Evolutionary conservation across 2,329 filamentous ascomycete species (phyloP).

Genomic region (Aureobasidium uvarum): DNA sequence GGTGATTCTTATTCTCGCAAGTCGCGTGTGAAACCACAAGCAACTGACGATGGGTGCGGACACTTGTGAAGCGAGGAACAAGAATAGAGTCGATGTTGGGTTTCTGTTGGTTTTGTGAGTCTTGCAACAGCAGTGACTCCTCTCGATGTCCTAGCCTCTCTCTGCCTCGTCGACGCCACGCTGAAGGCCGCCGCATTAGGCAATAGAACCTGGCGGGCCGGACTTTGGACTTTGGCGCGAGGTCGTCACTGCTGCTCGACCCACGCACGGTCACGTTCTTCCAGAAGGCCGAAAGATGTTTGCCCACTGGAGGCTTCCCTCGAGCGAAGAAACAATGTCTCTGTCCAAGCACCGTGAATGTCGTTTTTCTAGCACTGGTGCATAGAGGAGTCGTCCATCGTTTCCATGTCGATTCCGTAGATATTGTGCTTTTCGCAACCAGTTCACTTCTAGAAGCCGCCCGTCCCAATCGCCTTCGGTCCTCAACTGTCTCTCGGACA

Average conservation of each 20-base stretch:
- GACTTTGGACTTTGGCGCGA: constrained; percentile 2
- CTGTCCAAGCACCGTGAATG: constrained; percentile 1
- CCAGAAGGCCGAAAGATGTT: constrained; percentile 25
- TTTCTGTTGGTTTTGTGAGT: background rate
- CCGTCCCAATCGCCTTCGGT: constrained; percentile 8
- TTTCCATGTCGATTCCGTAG: constrained; percentile 17
- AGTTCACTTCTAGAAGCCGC: background rate
- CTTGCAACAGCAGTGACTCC: background rate
- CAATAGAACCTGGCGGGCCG: constrained; percentile 6
- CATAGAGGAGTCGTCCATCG: constrained; percentile 6
- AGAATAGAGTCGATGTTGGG: background rate
- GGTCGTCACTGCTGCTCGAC: constrained; percentile 5
- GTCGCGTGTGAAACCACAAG: constrained; percentile 7
- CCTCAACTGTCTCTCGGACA: constrained; percentile 5
- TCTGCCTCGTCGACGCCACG: constrained; percentile 6
- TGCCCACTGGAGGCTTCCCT: constrained; percentile 9
- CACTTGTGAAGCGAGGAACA: background rate
- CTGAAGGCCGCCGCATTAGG: background rate
- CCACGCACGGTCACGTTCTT: constrained; percentile 20
- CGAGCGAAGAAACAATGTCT: constrained; percentile 2
- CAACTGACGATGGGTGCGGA: background rate
- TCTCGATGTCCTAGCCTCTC: background rate
- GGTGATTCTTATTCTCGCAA: background rate
- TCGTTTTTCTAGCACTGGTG: background rate
- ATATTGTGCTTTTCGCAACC: background rate